phyloP scores from a whole-genome alignment of 83 land plant species.

The Picea abies region DNA sequence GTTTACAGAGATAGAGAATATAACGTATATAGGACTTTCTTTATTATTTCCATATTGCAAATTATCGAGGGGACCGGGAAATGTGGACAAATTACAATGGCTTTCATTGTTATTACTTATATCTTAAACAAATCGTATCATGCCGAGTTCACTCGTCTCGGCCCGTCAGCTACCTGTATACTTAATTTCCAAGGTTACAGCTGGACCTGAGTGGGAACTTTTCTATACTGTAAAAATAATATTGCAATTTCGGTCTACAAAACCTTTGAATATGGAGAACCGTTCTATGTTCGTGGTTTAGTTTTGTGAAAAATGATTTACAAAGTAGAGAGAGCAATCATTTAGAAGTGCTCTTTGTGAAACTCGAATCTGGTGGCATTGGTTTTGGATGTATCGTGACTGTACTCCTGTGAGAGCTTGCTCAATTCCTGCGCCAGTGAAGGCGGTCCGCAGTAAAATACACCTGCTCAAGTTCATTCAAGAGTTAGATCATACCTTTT shows the following conservation, averaged over 20 bases:
- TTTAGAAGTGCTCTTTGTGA: constrained; percentile 90
- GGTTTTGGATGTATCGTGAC: constrained; percentile 41
- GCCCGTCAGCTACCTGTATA: too few species aligned
- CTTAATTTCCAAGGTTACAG: too few species aligned
- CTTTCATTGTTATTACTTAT: too few species aligned
- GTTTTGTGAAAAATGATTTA: background rate
- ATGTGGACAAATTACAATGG: too few species aligned
- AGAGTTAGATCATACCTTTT: background rate
- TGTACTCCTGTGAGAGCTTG: constrained; percentile 69
- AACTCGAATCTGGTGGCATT: constrained; percentile 69
- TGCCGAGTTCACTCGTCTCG: too few species aligned
- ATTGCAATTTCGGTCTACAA: background rate
- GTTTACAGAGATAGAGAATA: too few species aligned
- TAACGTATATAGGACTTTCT: too few species aligned
- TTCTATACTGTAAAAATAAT: too few species aligned
- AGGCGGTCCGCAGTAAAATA: constrained; percentile 91
- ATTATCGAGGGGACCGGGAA: too few species aligned
- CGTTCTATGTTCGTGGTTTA: background rate
- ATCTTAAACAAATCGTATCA: too few species aligned
- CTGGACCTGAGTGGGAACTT: too few species aligned
- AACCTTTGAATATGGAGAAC: constrained; percentile 11
- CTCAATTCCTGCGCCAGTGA: constrained; percentile 75
- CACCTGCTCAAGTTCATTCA: constrained; percentile 54
- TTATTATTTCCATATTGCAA: too few species aligned
- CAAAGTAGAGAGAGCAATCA: background rate